Evolutionary conservation across 805 yeast genomes (phyloP).

Genomic region (Metschnikowia reukaufii): DNA sequence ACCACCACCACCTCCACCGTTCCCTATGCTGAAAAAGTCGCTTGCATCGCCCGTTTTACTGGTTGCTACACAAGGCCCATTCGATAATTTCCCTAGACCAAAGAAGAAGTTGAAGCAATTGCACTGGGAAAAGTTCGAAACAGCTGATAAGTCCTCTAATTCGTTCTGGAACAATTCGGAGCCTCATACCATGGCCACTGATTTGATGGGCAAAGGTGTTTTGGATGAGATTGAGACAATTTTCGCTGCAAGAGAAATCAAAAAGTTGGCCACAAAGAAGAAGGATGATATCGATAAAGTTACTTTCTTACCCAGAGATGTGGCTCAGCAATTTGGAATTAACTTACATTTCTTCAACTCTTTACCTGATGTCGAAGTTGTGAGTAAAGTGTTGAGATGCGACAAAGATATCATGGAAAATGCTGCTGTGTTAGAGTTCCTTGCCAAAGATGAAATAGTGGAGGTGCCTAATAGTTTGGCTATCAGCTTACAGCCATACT

Average conservation of each 20-base stretch:
- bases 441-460: constrained; percentile 69
- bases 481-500: constrained; percentile 76
- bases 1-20: constrained; percentile 31
- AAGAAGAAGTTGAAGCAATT: constrained; percentile 68
- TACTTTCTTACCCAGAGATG: constrained; percentile 64
- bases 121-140: constrained; percentile 78
- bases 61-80: constrained; percentile 25
- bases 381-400: constrained; percentile 72
- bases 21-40: constrained; percentile 10
- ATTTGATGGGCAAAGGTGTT: constrained; percentile 58
- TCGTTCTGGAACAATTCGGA: constrained; percentile 63
- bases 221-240: constrained; percentile 61
- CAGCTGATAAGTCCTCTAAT: constrained; percentile 38
- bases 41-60: constrained; percentile 6
- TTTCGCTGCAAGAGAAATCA: constrained; percentile 57
- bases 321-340: constrained; percentile 94
- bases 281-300: constrained; percentile 47
- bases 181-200: constrained; percentile 45
- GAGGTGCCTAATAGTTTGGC: constrained; percentile 73
- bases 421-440: constrained; percentile 77
- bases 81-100: constrained; percentile 56
- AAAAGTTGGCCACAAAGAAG: constrained; percentile 43
- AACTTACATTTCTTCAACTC: constrained; percentile 77
- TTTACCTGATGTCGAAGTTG: constrained; percentile 62
- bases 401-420: constrained; percentile 68